Evolutionary conservation across 768 basidiomycete species (phyloP).

Genomic region (Tulasnella sp.): DNA sequence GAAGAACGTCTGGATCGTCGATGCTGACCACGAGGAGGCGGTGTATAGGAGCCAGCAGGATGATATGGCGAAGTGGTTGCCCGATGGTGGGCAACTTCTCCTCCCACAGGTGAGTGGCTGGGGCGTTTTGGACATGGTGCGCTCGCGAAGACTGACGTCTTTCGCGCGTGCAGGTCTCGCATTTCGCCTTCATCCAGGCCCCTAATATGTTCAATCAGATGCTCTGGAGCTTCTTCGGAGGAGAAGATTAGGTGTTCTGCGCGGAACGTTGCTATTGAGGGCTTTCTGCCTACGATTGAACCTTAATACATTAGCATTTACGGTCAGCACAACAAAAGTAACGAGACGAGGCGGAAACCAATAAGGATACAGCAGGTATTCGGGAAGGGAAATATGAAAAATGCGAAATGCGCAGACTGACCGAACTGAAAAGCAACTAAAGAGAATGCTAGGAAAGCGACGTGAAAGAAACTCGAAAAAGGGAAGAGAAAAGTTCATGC

Average conservation of each 20-base stretch:
- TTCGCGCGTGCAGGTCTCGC: neutral
- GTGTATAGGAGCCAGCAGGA: conserved; percentile 13
- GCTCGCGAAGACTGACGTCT: neutral
- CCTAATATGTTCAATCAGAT: conserved; percentile 5
- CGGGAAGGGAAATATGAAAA: neutral
- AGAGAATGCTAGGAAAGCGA: neutral
- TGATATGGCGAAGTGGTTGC: conserved; percentile 15
- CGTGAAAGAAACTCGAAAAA: neutral
- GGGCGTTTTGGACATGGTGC: neutral
- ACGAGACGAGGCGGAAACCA: neutral
- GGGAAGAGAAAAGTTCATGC: neutral
- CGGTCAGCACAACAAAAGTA: neutral
- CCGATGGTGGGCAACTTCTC: neutral
- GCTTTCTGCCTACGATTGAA: no score
- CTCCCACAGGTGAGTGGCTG: neutral
- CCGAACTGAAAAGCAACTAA: neutral
- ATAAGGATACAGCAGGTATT: neutral
- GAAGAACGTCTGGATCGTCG: conserved; percentile 2
- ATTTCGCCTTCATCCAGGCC: conserved; percentile 20
- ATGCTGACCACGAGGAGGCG: conserved; percentile 16
- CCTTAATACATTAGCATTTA: neutral
- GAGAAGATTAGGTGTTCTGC: neutral
- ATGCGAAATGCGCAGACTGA: neutral
- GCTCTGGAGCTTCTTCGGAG: neutral
- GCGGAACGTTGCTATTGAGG: no score